These are phyloP conservation scores for Vicia faba DNA, from an alignment of 306 rosid genomes.

Conservation along the genomic window DNA sequence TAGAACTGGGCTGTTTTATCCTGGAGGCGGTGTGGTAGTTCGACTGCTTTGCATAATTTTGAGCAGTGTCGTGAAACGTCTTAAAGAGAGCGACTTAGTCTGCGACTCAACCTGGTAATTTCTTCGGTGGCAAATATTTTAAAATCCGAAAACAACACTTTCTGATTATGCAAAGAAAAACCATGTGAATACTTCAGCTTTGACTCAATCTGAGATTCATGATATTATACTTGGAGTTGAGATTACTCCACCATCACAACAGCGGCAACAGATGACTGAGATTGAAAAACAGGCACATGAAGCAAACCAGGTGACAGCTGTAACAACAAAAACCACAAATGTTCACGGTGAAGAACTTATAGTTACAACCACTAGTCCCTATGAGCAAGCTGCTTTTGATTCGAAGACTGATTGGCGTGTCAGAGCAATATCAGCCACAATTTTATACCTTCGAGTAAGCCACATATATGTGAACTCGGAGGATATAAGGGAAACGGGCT, in stretches of 20 bases:
- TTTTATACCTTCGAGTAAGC: slow-evolving; percentile 91
- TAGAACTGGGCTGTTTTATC: too few species aligned
- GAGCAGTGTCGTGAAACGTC: too few species aligned
- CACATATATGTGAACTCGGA: slow-evolving; percentile 96
- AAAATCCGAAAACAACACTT: too few species aligned
- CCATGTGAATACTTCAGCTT: slow-evolving; percentile 92
- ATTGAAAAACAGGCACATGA: slow-evolving; percentile 65
- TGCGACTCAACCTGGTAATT: too few species aligned
- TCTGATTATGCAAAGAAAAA: slow-evolving; percentile 99
- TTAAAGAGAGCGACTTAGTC: too few species aligned
- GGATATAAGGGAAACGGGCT: slow-evolving; percentile 99
- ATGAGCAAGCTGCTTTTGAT: slow-evolving; percentile 89
- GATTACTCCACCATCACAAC: slow-evolving; percentile 99
- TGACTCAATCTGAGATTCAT: slow-evolving; percentile 97
- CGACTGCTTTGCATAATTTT: too few species aligned
- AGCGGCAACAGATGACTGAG: neutral
- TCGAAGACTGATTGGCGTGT: slow-evolving; percentile 99
- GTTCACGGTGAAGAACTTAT: slow-evolving; percentile 94
- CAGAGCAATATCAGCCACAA: slow-evolving; percentile 96
- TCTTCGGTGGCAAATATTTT: too few species aligned
- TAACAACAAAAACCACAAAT: slow-evolving; percentile 87
- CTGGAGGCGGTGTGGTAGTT: too few species aligned
- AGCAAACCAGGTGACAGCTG: slow-evolving; percentile 91
- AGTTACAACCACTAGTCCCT: slow-evolving; percentile 95
- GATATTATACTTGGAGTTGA: slow-evolving; percentile 99